Conservation (phyloP, 1,139 yeast genomes). For the Pichia sp. region DNA sequence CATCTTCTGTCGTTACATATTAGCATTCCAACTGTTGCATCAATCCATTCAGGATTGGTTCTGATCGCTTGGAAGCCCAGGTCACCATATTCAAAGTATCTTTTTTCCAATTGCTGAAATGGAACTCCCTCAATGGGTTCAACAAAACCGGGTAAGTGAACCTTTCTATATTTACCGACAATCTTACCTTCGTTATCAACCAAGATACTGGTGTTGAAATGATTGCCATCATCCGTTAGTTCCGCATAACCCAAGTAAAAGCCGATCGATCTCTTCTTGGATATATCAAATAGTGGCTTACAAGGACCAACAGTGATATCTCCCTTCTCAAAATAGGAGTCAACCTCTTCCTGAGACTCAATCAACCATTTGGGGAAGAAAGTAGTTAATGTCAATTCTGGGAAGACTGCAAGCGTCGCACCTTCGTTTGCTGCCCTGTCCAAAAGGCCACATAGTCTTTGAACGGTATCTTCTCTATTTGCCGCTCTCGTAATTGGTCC, state of each 20-base stretch:
- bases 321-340: conserved; percentile 30
- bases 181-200: conserved; percentile 23
- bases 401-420: conserved; percentile 25
- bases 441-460: conserved; percentile 25
- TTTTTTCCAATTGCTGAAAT: conserved; percentile 32
- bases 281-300: conserved; percentile 28
- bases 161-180: conserved; percentile 12
- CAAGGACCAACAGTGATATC: conserved; percentile 27
- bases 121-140: conserved; percentile 23
- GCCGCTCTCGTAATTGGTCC: conserved; percentile 20
- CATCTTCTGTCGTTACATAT: conserved; percentile 35
- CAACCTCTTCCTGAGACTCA: conserved; percentile 29
- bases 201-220: conserved; percentile 28
- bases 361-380: conserved; percentile 27
- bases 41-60: conserved; percentile 13
- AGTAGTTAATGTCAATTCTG: conserved; percentile 27
- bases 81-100: conserved; percentile 29
- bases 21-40: conserved; percentile 21
- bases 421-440: conserved; percentile 23
- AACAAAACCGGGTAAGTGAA: conserved; percentile 32
- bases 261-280: conserved; percentile 25
- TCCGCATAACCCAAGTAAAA: conserved; percentile 33
- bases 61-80: conserved; percentile 29
- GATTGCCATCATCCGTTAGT: conserved; percentile 30
- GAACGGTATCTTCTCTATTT: conserved; percentile 25